phyloP scores from a whole-genome alignment of 1,284 basidiomycete genomes.

The Leccinum ponderosum region DNA sequence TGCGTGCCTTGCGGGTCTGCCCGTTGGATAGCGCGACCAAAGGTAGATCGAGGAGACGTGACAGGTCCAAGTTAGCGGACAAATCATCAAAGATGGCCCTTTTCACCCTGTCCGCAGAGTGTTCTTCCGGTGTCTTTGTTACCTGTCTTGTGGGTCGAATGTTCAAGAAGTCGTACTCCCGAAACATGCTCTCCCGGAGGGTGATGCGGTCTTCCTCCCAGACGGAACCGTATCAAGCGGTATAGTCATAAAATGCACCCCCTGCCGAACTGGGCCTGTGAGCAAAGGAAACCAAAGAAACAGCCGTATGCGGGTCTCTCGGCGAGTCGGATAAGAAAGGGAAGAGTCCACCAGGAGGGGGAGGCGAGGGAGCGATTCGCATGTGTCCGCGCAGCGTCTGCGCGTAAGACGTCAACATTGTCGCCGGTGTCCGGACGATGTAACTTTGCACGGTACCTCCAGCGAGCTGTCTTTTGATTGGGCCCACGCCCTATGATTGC shows the following conservation, averaged over 20 bases:
- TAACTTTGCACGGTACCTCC: conserved; percentile 46
- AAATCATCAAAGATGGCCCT: conserved; percentile 48
- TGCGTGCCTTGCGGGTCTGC: conserved; percentile 86
- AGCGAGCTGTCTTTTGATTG: conserved; percentile 52
- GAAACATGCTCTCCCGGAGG: conserved; percentile 68
- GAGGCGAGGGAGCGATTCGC: conserved; percentile 60
- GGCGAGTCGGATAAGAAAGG: conserved; percentile 56
- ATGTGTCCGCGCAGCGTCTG: conserved; percentile 72
- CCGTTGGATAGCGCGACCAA: conserved; percentile 87
- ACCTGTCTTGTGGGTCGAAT: conserved; percentile 25
- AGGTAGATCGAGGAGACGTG: conserved; percentile 74
- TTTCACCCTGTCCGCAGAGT: conserved; percentile 19
- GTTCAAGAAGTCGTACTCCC: conserved; percentile 43
- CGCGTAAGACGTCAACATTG: neutral
- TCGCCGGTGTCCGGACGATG: neutral
- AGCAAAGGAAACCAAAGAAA: conserved; percentile 75
- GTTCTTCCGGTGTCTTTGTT: conserved; percentile 20
- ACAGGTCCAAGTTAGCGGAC: conserved; percentile 55
- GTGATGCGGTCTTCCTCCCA: conserved; percentile 81
- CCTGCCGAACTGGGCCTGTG: conserved; percentile 57
- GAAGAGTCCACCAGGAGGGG: conserved; percentile 66
- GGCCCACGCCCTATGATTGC: conserved; percentile 62
- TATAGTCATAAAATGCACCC: conserved; percentile 88
- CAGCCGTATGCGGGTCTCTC: conserved; percentile 47
- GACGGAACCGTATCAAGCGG: conserved; percentile 85